Evolutionary conservation across 2,329 filamentous ascomycete genomes (phyloP).

Genomic region (Fusarium heterosporum): DNA sequence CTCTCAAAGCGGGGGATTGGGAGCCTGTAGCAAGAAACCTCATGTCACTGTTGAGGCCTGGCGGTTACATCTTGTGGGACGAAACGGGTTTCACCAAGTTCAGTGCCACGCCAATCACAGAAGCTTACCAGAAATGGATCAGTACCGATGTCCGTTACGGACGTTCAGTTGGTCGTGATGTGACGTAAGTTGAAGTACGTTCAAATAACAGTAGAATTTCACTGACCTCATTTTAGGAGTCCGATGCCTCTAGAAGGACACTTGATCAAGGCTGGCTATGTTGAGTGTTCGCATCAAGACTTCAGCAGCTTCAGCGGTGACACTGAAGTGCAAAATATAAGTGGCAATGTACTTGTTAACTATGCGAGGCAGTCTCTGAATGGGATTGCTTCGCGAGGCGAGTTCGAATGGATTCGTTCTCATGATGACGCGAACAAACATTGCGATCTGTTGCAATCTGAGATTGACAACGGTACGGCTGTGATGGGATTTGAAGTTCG

Average conservation of each 20-base stretch:
- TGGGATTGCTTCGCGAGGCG: neutral
- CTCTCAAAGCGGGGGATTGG: conserved; percentile 4
- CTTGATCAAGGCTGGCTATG: neutral
- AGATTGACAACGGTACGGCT: neutral
- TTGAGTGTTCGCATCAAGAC: conserved; percentile 1
- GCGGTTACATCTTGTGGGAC: conserved; percentile 15
- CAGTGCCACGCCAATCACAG: conserved; percentile 2
- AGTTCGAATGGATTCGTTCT: conserved; percentile 6
- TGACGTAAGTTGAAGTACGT: neutral
- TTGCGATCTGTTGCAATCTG: neutral
- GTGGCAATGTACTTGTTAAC: neutral
- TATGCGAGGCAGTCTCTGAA: conserved; percentile 7
- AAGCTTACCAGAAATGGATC: conserved; percentile 10
- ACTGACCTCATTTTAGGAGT: neutral
- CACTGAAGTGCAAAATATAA: neutral
- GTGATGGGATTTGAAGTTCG: conserved; percentile 9
- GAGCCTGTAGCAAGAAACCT: neutral
- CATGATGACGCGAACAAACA: neutral
- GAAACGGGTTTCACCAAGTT: conserved; percentile 12
- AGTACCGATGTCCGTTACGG: conserved; percentile 9
- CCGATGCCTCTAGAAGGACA: conserved; percentile 4
- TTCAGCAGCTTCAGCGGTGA: conserved; percentile 11
- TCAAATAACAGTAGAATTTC: neutral
- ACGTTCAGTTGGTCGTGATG: neutral
- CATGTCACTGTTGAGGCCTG: neutral